Evolutionary conservation across 2,329 filamentous ascomycete species (phyloP), one percentile per base, ranked within the genome.

Genomic region (Escovopsis sp.): DNA sequence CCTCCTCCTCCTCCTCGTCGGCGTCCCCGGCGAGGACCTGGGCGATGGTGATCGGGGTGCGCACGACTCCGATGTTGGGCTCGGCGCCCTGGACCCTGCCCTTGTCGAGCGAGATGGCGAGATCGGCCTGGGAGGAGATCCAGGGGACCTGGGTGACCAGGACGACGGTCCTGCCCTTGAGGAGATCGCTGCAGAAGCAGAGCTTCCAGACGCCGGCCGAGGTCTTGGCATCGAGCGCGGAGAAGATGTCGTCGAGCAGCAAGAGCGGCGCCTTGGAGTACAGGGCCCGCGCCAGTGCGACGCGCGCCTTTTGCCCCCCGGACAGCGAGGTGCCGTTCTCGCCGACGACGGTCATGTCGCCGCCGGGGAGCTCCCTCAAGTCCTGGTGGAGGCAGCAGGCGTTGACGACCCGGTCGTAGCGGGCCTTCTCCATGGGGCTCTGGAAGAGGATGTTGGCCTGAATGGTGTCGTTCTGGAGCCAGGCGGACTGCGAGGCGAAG

Each of bases 221-320:
- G 0, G 75, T 78, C 48, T 74, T 73, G 15, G 73, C 66, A 49
- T 78, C 74, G 1, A 78, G 60, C 0, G 74, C 74, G 1, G 73
- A 73, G 48, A 78, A 74, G 3, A 77, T 65, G 45, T 78, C 74
- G 47, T 78, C 74, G 1, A 78, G 64, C 1, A 78, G 59, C 19
- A 77, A 58, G 2, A 76, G 60, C 2, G 69, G 61, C 0, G 73
- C 66, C 42, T 68, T 69, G 1, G 73, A 76, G 53, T 77, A 78
- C 1, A 78, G 53, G 6, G 73, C 69, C 44, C 74, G 63, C 1
- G 74, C 74, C 32, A 77, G 54, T 11, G 72, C 70, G 33, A 77
- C 69, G 6, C 72, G 64, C 28, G 71, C 71, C 48, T 72, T 73
- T 47, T 76, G 72, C 0, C 72, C 72, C 19, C 73, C 72, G 0